A percentile compares a stretch with the other conserved stretches of the same genome.
Evolutionary conservation across 495 filamentous ascomycete species (phyloP).

Genomic region (Penicillium canescens): DNA sequence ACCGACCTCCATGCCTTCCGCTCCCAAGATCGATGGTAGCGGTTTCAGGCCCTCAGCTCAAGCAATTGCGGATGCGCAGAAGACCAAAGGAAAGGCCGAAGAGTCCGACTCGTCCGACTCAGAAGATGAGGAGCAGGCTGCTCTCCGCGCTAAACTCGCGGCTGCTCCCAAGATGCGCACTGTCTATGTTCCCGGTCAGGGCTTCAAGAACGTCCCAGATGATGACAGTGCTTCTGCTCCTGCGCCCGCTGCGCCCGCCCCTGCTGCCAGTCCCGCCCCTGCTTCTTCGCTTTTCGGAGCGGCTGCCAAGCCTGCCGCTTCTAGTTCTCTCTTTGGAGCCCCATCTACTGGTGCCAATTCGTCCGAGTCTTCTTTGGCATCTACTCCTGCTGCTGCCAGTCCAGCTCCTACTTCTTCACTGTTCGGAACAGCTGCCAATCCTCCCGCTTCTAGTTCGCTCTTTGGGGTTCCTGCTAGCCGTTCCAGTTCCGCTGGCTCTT

Average conservation of each 20-base stretch:
- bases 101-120: slow-evolving; percentile 47
- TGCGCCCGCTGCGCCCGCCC: slow-evolving; percentile 6
- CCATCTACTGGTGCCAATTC: neutral
- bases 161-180: slow-evolving; percentile 30
- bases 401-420: slow-evolving; percentile 24
- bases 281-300: neutral
- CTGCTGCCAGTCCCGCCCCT: neutral
- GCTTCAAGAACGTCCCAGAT: slow-evolving; percentile 39
- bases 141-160: slow-evolving; percentile 30
- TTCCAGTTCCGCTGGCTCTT: slow-evolving; percentile 2
- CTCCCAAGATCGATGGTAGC: slow-evolving; percentile 35
- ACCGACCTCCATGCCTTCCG: neutral
- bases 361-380: neutral
- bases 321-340: neutral
- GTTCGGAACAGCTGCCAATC: neutral
- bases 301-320: neutral
- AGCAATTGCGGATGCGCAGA: slow-evolving; percentile 39
- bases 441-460: neutral
- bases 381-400: slow-evolving; percentile 48
- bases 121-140: slow-evolving; percentile 46
- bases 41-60: slow-evolving; percentile 42
- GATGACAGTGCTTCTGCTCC: slow-evolving; percentile 11
- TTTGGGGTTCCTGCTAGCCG: neutral
- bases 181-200: slow-evolving; percentile 44
- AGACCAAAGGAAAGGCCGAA: slow-evolving; percentile 54